Evolutionary conservation across 495 filamentous ascomycete genomes (phyloP).

Genomic region (Aspergillus baeticus): DNA sequence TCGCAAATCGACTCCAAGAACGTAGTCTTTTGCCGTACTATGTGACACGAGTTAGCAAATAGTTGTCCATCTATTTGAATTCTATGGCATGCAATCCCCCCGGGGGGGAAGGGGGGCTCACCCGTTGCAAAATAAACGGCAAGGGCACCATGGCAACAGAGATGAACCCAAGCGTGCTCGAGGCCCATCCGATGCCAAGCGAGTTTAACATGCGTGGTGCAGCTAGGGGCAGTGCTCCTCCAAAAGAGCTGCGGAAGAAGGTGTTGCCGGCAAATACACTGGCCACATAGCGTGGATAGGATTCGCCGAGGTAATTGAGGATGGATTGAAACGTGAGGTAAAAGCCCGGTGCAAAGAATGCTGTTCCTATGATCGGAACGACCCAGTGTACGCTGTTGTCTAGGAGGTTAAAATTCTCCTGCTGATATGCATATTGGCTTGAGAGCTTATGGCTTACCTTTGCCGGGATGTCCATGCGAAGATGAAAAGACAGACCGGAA

Average conservation of each 20-base stretch:
- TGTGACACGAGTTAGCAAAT: too few relatives aligned
- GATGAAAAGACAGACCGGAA: too few relatives aligned
- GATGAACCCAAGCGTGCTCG: constrained; percentile 59
- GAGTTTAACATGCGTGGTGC: constrained; percentile 51
- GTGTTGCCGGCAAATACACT: constrained; percentile 52
- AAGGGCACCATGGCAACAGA: constrained; percentile 38
- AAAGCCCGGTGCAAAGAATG: constrained; percentile 50
- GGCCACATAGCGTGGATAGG: constrained; percentile 46
- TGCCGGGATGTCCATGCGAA: too few relatives aligned
- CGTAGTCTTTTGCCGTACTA: too few relatives aligned
- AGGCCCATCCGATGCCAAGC: constrained; percentile 63
- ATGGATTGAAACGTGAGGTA: constrained; percentile 57
- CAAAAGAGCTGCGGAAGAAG: constrained; percentile 46
- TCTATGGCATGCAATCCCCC: too few relatives aligned
- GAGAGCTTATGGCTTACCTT: too few relatives aligned
- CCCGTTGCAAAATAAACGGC: constrained; percentile 35
- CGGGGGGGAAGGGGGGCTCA: too few relatives aligned
- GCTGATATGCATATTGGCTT: too few relatives aligned
- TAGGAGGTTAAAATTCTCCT: too few relatives aligned
- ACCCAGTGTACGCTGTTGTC: constrained; percentile 66
- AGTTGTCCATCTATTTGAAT: too few relatives aligned
- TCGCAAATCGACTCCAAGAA: too few relatives aligned
- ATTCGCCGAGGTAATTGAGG: constrained; percentile 45
- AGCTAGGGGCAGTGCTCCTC: constrained; percentile 51
- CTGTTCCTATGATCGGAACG: constrained; percentile 55